Conservation (phyloP, 2,329 filamentous ascomycete genomes). For the Monosporascus sp. region DNA sequence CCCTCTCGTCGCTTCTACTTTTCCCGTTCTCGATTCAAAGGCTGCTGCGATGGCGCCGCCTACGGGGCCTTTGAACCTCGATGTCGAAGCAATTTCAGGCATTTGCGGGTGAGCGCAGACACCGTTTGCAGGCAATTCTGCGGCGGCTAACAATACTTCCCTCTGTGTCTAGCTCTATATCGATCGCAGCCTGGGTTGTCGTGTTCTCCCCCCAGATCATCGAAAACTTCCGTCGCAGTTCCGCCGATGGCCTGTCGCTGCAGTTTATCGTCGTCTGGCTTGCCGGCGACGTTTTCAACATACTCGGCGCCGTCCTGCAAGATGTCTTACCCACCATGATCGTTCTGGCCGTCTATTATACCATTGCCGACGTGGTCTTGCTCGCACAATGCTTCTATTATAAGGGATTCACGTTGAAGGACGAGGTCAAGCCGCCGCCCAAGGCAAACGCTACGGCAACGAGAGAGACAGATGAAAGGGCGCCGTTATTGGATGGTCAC, state of each 20-base stretch:
- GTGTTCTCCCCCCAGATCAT: conserved; percentile 97
- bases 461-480: conserved; percentile 46
- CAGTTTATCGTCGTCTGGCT: conserved; percentile 94
- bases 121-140: not conserved
- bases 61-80: conserved; percentile 59
- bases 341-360: conserved; percentile 92
- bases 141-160: conserved; percentile 6
- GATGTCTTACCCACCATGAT: conserved; percentile 91
- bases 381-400: conserved; percentile 94
- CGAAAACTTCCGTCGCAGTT: conserved; percentile 82
- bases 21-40: not conserved
- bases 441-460: conserved; percentile 25
- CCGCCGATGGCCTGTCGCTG: conserved; percentile 82
- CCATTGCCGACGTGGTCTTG: conserved; percentile 83
- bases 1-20: not conserved
- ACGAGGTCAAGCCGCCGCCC: conserved; percentile 43
- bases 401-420: conserved; percentile 68
- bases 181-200: conserved; percentile 95
- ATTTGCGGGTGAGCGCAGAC: conserved; percentile 66
- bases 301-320: conserved; percentile 85
- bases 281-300: conserved; percentile 92
- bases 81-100: conserved; percentile 86
- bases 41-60: conserved; percentile 45
- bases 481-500: conserved; percentile 43
- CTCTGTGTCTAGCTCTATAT: conserved; percentile 64